Conservation (phyloP, 2,329 filamentous ascomycete species). For the Westerdykella aurantiaca region DNA sequence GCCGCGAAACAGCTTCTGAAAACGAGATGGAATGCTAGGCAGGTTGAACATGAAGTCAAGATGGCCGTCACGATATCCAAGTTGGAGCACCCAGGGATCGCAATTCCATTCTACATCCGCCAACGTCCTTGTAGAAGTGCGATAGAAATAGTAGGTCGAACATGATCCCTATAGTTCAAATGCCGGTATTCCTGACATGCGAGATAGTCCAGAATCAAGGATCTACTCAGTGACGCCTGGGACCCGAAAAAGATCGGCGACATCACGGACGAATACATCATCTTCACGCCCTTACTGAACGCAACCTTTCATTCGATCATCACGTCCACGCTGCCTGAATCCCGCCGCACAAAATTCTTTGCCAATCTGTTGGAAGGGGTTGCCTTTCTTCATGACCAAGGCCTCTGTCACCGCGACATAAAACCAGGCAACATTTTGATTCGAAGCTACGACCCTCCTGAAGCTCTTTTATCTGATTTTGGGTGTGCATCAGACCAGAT, state of each 20-base stretch:
- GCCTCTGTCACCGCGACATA: no score
- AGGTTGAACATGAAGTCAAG: background rate
- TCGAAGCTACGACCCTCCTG: conserved; percentile 1
- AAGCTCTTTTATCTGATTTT: background rate
- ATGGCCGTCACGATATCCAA: background rate
- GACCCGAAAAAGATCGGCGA: background rate
- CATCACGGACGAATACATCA: background rate
- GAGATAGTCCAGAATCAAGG: background rate
- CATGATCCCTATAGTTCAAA: no score
- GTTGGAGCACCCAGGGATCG: background rate
- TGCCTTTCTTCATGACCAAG: conserved; percentile 68
- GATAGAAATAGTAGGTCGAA: no score
- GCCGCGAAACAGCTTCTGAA: background rate
- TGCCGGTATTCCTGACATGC: background rate
- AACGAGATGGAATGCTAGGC: background rate
- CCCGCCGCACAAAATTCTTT: conserved; percentile 62
- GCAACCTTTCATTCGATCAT: background rate
- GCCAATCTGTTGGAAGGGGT: conserved; percentile 79
- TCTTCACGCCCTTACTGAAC: background rate
- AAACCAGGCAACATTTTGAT: conserved; percentile 68
- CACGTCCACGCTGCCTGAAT: background rate
- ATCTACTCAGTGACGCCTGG: background rate
- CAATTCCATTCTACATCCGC: background rate
- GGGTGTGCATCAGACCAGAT: background rate
- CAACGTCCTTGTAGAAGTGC: background rate